Evolutionary conservation across 2,329 filamentous ascomycete species (phyloP).

Genomic region (Paraphaeosphaeria minitans): DNA sequence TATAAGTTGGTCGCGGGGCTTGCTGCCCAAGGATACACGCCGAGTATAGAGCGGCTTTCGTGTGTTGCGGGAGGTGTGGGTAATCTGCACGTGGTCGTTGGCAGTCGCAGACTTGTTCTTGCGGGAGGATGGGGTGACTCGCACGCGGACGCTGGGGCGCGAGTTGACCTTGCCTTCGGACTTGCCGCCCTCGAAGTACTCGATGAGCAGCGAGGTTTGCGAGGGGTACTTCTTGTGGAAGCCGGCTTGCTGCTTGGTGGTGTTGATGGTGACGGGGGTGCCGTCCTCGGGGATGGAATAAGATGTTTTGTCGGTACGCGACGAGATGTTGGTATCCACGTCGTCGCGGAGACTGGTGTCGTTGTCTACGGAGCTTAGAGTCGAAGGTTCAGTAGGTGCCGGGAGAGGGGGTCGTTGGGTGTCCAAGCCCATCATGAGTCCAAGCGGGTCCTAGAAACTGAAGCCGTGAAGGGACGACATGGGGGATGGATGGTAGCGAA

Average conservation of each 20-base stretch:
- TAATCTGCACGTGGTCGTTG: slow-evolving; percentile 84
- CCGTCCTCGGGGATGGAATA: slow-evolving; percentile 86
- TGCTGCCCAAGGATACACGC: slow-evolving; percentile 66
- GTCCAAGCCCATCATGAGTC: slow-evolving; percentile 52
- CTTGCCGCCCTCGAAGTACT: slow-evolving; percentile 89
- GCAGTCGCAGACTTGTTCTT: slow-evolving; percentile 56
- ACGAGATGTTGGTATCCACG: slow-evolving; percentile 70
- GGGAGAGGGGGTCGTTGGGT: slow-evolving; percentile 67
- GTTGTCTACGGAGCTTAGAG: slow-evolving; percentile 64
- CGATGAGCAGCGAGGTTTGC: slow-evolving; percentile 89
- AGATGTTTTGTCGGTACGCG: slow-evolving; percentile 70
- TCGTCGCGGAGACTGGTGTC: slow-evolving; percentile 54
- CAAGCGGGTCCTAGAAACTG: slow-evolving; percentile 37
- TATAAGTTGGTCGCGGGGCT: slow-evolving; percentile 47
- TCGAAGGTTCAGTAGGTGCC: slow-evolving; percentile 76
- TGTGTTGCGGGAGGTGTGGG: slow-evolving; percentile 72
- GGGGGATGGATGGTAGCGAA: slow-evolving; percentile 23
- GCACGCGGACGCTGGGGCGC: slow-evolving; percentile 80
- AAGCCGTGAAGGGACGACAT: slow-evolving; percentile 36
- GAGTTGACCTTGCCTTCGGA: slow-evolving; percentile 64
- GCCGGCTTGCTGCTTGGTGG: slow-evolving; percentile 67
- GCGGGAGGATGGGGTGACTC: slow-evolving; percentile 72
- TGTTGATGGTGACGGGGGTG: slow-evolving; percentile 89
- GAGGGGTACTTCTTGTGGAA: slow-evolving; percentile 64
- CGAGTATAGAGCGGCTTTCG: slow-evolving; percentile 71